These are phyloP conservation scores for Nakaseomyces nivariensis DNA, from an alignment of 1,139 yeast species.

Conservation along the genomic window DNA sequence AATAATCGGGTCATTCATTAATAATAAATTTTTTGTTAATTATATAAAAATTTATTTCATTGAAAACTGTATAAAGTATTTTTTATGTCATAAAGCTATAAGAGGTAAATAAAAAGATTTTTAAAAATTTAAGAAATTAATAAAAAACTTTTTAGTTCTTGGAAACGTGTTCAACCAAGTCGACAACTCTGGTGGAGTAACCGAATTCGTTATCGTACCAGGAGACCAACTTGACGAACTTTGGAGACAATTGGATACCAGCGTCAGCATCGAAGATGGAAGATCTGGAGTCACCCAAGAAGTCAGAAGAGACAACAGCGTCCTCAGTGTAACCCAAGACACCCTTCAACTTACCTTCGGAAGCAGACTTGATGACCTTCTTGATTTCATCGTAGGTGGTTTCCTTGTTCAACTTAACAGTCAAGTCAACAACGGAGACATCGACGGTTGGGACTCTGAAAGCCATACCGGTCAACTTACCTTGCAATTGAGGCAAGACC, in stretches of 20 bases:
- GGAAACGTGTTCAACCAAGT: slow-evolving; percentile 49
- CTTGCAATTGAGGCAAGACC: slow-evolving; percentile 77
- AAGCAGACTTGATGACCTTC: slow-evolving; percentile 56
- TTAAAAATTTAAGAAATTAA: not conserved
- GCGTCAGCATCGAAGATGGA: slow-evolving; percentile 74
- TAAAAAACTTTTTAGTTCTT: slow-evolving; percentile 4
- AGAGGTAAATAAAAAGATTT: not conserved
- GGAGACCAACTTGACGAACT: slow-evolving; percentile 73
- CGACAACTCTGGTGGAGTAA: slow-evolving; percentile 86
- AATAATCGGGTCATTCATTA: not conserved
- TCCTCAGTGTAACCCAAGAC: slow-evolving; percentile 76
- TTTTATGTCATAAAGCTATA: slow-evolving; percentile 3
- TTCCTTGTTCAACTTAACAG: slow-evolving; percentile 58
- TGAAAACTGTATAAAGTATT: slow-evolving; percentile 3
- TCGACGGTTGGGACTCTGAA: slow-evolving; percentile 85
- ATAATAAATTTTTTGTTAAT: not conserved
- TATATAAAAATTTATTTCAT: slow-evolving; percentile 2
- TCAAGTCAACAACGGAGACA: slow-evolving; percentile 71
- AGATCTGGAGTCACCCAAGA: slow-evolving; percentile 65
- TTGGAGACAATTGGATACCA: slow-evolving; percentile 77
- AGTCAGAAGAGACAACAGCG: slow-evolving; percentile 77
- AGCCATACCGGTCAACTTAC: slow-evolving; percentile 84
- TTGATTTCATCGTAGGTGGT: slow-evolving; percentile 73
- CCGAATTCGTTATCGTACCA: slow-evolving; percentile 91
- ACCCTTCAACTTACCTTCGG: slow-evolving; percentile 67